Evolutionary conservation across 345 rosid genomes (phyloP), one percentile per base, ranked within the genome.

Genomic region (Limnanthes douglasii): DNA sequence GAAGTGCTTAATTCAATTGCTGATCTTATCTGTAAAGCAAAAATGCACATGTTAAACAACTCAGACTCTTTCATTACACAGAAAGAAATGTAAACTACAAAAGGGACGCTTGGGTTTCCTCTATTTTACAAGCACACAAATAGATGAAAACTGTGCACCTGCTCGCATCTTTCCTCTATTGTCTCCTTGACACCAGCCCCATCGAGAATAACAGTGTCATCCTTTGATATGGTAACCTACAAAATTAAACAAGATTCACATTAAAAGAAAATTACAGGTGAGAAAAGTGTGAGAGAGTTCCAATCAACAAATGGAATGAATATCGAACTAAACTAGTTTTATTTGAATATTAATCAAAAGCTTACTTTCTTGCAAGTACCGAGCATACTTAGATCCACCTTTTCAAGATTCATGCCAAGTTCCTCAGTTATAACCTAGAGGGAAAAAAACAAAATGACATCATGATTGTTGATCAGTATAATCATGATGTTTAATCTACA

Each of bases 141-240:
- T 14, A 37, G 11, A 10, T 38, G 15, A 31, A 41, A 24, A 37
- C 5, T 31, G 47, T 3, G 46, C 56, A 86, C 95, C 95, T 73
- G 80, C 39, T 84, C 93, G 23, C 95, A 83, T 72, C 95, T 72
- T 52, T 76, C 97, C 44, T 70, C 86, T 29, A 88, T 74, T 43
- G 63, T 7, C 63, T 72, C 70, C 76, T 88, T 88, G 61, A 74
- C 92, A 55, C 98, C 95, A 59, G 74, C 75, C n/a, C 98, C 98
- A 55, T 84, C 98, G 47, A 90, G 95, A 27, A 90, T 22, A 25
- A 90, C 78, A 12, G 79, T 69, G 37, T 80, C 95, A 63, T 84
- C 98, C 51, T 88, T 88, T n/a, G 97, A 88, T 5, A 88, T 50
- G 1, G 83, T 71, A 41, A 74, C 61, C 93, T 82, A 34, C 23